phyloP scores from a whole-genome alignment of 345 rosid genomes.

The Eucalyptus tenuipes region DNA sequence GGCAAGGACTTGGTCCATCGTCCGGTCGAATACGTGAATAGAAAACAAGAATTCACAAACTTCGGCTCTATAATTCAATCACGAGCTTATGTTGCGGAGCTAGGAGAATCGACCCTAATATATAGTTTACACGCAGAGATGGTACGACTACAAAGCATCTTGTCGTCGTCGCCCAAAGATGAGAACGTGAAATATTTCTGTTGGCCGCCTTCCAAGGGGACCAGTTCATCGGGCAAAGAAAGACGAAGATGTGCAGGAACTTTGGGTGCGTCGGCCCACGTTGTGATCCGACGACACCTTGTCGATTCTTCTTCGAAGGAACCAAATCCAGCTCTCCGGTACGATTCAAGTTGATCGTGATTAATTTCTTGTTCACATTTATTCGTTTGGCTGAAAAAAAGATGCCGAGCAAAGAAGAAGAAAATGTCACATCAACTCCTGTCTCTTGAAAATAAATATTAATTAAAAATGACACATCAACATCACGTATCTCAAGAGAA shows the following conservation, averaged over 20 bases:
- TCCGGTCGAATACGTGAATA: not conserved
- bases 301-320: not conserved
- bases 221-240: not conserved
- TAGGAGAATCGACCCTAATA: not conserved
- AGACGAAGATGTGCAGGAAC: not conserved
- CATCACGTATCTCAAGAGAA: accelerated
- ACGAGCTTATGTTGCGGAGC: not conserved
- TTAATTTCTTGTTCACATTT: not conserved
- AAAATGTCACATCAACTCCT: not conserved
- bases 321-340: not conserved
- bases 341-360: not conserved
- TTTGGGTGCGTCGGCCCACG: not conserved
- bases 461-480: accelerated
- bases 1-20: not conserved
- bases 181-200: not conserved
- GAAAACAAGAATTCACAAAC: not conserved
- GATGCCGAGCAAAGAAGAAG: not conserved
- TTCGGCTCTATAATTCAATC: not conserved
- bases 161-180: not conserved
- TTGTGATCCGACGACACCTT: not conserved
- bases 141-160: not conserved
- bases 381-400: not conserved
- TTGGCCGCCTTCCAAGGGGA: not conserved
- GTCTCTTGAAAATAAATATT: not conserved
- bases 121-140: not conserved